Evolutionary conservation across 805 yeast species (phyloP), one percentile per base, ranked within the genome.

Genomic region (Starmerella scarabaei): DNA sequence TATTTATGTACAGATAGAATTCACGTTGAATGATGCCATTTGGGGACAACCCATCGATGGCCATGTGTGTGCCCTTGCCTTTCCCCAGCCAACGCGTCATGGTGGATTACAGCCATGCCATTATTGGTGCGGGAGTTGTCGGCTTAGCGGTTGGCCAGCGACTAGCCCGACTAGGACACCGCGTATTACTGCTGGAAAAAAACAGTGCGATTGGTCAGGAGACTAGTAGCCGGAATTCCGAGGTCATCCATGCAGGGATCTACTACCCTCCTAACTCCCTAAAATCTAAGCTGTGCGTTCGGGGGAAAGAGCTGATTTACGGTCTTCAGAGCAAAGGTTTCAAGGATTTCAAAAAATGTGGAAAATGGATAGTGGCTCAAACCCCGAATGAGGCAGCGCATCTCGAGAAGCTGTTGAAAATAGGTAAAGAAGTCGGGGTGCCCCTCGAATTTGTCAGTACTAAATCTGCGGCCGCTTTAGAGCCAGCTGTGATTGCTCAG

Each of bases 231-330:
- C 65, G 95, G 38, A 85, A 85, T 63, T 80, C 93, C 2, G 96
- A 86, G 54, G 96, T 86, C 20, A 78, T 85, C 19, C 96, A 85
- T 60, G 94, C 94, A 0, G 95, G 94, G 0, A 53, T 85, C 5
- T 86, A 86, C 56, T 80, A 81, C 53, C 93, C 94, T 0, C 60
- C 64, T 8, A 71, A 72, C 42, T 68, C 80, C 2, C 63, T 86
- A 39, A 79, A 82, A 53, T 73, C 82, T 0, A 59, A 65, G 48
- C 59, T 85, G 21, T 86, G 95, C 52, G 64, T 85, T 26, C 67
- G 69, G 29, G 96, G 96, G 0, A 84, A 80, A 51, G 58, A 73
- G 12, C 59, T 75, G 57, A 65, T 85, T 11, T 85, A 84, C 55
- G 61, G 63, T 14, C 59, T 59, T 5, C 50, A 53, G 12, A 57